Base-by-base conservation (phyloP, 352 stramenopile species). In the Globisporangium heterothallicum region DNA sequence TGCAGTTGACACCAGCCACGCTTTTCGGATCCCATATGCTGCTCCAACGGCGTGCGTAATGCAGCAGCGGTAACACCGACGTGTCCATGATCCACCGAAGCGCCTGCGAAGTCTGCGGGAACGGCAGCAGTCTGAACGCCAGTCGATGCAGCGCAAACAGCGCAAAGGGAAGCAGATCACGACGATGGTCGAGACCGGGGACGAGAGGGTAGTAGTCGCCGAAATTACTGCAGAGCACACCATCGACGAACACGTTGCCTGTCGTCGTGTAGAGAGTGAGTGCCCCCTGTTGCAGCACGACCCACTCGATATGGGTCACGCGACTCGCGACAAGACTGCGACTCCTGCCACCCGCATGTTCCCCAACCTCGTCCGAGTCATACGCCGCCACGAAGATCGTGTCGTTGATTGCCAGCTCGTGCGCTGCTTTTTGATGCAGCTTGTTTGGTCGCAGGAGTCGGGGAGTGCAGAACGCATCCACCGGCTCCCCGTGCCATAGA, bases 161-260 rank as follows among this genome's bases (percentile, higher is more conserved):
- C 60, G 56, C 54, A 53, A 68, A 79, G 19, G 63, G 60, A 29
- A 83, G 46, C 12, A 49, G 58, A 60, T 86, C 72, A 29, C 66
- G 67, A 29, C 36, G 60, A 50, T 52, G 58, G 40, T 27, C 24
- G 19, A 58, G 43, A 35, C 60, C 59, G 6, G 66, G 55, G 21
- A 79, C 26, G 36, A 46, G 47, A 21, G 70, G 74, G 36, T 91
- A 91, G 36, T 72, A 71, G 63, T 87, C 77, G 46, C 74, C 79
- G 44, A 88, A 91, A 68, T 86, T 91, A 58, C 77, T 87, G 58
- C 79, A 91, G 36, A 88, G 61, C 52, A 75, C 72, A 46, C 74
- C 74, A 41, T 84, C 63, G 41, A 88, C 73, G 46, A 91, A 71
- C 40, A 88, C 18, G 42, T 78, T 86, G 58, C 78, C 77, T n/a